Conservation (phyloP, 306 rosid genomes). For the Ochetophila trinervis region DNA sequence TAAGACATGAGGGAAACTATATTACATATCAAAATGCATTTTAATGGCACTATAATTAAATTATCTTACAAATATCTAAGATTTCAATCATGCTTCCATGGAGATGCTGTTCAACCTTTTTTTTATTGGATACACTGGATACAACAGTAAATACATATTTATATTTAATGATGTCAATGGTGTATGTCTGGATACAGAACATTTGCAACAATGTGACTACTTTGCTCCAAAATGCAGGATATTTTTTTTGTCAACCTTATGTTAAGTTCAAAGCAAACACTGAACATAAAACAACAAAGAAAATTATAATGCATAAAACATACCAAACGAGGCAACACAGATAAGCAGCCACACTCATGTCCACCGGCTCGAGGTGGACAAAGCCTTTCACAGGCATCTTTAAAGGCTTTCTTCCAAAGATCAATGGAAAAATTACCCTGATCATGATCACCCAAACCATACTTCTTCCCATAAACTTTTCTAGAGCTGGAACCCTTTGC, state of each 20-base stretch:
- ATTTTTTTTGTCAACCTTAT: not conserved
- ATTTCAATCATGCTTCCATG: not conserved
- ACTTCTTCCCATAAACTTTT: slow-evolving; percentile 48
- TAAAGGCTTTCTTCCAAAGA: slow-evolving; percentile 85
- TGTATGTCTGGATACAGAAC: not conserved
- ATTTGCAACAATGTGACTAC: not conserved
- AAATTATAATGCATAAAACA: slow-evolving; percentile 24
- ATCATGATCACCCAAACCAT: slow-evolving; percentile 58
- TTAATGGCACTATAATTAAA: not conserved
- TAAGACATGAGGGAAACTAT: slow-evolving; percentile 29
- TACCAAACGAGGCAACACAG: slow-evolving; percentile 72
- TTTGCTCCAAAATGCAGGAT: not conserved
- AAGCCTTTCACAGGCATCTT: slow-evolving; percentile 83
- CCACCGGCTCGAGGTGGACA: slow-evolving; percentile 85
- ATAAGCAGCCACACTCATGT: slow-evolving; percentile 81
- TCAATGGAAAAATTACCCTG: slow-evolving; percentile 70
- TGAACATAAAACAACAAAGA: slow-evolving; percentile 3
- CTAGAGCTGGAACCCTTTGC: slow-evolving; percentile 55
- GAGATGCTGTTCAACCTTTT: not conserved
- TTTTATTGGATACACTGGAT: too few species aligned
- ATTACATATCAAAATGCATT: not conserved
- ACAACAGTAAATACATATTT: not conserved
- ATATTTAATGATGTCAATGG: not conserved
- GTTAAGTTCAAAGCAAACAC: not conserved
- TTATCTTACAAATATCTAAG: not conserved